Base-by-base conservation (phyloP, 2,329 filamentous ascomycete species). In the Cercospora nicotianae region DNA sequence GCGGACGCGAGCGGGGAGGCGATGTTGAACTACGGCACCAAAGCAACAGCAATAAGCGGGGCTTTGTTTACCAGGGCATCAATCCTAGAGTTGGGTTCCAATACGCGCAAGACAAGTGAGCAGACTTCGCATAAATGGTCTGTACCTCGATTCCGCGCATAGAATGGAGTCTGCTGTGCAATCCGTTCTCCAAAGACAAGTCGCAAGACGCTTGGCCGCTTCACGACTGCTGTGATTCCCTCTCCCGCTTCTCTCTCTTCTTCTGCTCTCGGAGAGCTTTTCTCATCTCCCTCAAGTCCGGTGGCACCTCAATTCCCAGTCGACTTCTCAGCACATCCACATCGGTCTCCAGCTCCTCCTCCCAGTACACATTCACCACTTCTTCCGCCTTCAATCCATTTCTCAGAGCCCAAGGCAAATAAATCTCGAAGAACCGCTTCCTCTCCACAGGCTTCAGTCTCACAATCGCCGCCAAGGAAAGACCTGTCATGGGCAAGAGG, bases 301-400 rank as follows among this genome's bases (percentile, higher is more conserved):
- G 92, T 39, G 95, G 95, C 77, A 87, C 88, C 83, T 98, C 93
- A 64, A 99, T 93, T 2, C 92, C 90, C 74, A 99, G 78, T 77
- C 93, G 86, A 4, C 76, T 79, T 72, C 95, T 86, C 78, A 99
- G 77, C 72, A 90, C 91, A 62, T 88, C 85, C 28, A 96, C 92
- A 79, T 96, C 90, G 66, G 89, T 91, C 81, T 94, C 90, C 72
- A 99, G 81, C 81, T 94, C 87, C 83, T 98, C 93, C 81, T 99
- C 95, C 95, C 95, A 99, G 78, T 97, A 99, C 1, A 99, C 90
- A 79, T 97, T 97, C 72, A 99, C 94, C 36, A 98, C 84, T 76
- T 96, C 92, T 75, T 91, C 88, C 59, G 89, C 86, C 65, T 86
- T 82, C 71, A 93, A 79, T 13, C 95, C 95, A 79, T 96, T 98